These are phyloP conservation scores for Ploettnerulaceae sp. DNA, from an alignment of 2,329 filamentous ascomycete species.

Conservation along the genomic window DNA sequence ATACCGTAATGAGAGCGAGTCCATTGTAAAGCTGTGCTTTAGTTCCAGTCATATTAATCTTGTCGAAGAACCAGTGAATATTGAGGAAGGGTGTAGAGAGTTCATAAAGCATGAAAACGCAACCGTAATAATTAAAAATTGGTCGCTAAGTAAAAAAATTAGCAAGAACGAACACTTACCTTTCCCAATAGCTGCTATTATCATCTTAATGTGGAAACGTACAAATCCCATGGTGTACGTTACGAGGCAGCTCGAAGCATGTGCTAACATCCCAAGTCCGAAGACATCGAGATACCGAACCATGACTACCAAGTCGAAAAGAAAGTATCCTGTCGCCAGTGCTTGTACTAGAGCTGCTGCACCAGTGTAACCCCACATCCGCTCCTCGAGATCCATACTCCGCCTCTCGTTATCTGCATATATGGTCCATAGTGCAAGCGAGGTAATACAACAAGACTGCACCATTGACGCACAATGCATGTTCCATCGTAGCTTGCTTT, in stretches of 20 bases:
- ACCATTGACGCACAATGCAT: slow-evolving; percentile 76
- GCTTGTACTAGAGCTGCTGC: slow-evolving; percentile 66
- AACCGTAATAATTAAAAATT: slow-evolving; percentile 76
- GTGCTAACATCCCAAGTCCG: slow-evolving; percentile 60
- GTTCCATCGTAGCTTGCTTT: slow-evolving; percentile 69
- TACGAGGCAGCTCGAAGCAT: slow-evolving; percentile 54
- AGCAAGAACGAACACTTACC: slow-evolving; percentile 15
- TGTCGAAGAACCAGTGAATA: slow-evolving; percentile 87
- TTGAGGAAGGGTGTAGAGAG: slow-evolving; percentile 79
- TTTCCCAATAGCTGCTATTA: background rate
- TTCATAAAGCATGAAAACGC: slow-evolving; percentile 78
- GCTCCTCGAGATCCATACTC: slow-evolving; percentile 59
- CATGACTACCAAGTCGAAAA: slow-evolving; percentile 25
- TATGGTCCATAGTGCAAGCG: slow-evolving; percentile 67
- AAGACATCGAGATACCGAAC: slow-evolving; percentile 54
- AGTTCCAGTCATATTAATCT: slow-evolving; percentile 71
- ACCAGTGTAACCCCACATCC: slow-evolving; percentile 75
- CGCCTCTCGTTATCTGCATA: slow-evolving; percentile 58
- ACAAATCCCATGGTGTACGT: slow-evolving; percentile 79
- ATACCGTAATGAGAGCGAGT: slow-evolving; percentile 62
- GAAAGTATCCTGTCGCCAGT: slow-evolving; percentile 63
- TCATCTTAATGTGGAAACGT: slow-evolving; percentile 38
- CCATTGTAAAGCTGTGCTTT: slow-evolving; percentile 74
- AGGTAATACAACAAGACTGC: slow-evolving; percentile 66
- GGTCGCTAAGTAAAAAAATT: slow-evolving; percentile 52